Conservation (phyloP, 768 basidiomycete species). For the Grammothele lineata region DNA sequence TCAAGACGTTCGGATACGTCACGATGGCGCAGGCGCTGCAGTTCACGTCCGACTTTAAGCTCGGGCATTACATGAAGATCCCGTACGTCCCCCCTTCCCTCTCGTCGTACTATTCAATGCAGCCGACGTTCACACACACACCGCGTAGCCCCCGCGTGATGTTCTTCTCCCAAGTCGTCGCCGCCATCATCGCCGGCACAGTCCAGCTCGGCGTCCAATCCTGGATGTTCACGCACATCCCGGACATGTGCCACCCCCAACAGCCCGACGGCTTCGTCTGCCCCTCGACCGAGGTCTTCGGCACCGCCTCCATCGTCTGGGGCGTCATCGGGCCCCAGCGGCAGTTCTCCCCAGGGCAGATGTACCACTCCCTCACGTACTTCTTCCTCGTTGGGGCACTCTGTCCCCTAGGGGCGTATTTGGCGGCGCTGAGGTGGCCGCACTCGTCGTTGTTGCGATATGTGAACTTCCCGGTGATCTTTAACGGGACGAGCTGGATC, state of each 20-base stretch:
- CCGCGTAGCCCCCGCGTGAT: slow-evolving; percentile 68
- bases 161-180: slow-evolving; percentile 69
- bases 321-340: slow-evolving; percentile 76
- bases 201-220: slow-evolving; percentile 71
- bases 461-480: slow-evolving; percentile 47
- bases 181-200: slow-evolving; percentile 65
- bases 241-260: slow-evolving; percentile 48
- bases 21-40: slow-evolving; percentile 63
- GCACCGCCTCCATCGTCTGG: slow-evolving; percentile 71
- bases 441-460: slow-evolving; percentile 64
- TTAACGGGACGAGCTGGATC: slow-evolving; percentile 64
- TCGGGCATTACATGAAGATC: slow-evolving; percentile 70
- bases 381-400: slow-evolving; percentile 78
- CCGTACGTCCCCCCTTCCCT: too few species aligned
- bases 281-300: slow-evolving; percentile 67
- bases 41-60: slow-evolving; percentile 76
- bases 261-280: slow-evolving; percentile 68
- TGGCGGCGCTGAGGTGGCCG: slow-evolving; percentile 56
- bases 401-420: slow-evolving; percentile 52
- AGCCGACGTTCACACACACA: slow-evolving; percentile 2
- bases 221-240: slow-evolving; percentile 73
- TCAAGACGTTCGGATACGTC: slow-evolving; percentile 80
- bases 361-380: slow-evolving; percentile 44
- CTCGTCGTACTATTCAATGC: neutral
- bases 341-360: slow-evolving; percentile 63